Base-by-base conservation (phyloP, 108 stramenopile species). In the Stephanodiscus triporus region DNA sequence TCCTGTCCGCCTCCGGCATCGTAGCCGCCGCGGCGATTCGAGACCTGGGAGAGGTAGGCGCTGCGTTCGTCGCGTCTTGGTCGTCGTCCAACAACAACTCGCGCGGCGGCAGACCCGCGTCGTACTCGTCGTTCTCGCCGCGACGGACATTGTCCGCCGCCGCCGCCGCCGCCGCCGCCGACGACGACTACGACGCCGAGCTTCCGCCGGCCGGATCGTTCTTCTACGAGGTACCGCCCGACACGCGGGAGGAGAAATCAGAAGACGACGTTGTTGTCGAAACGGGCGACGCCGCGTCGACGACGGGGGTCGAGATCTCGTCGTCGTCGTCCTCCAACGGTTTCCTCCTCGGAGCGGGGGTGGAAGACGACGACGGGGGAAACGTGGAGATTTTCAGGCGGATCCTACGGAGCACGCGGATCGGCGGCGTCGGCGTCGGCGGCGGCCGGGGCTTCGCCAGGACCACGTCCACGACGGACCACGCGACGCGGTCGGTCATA, bases 191-290 rank as follows among this genome's bases (percentile, higher is more conserved):
- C 60, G 20, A 61, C n/a, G 40, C 51, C 9, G 50, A 80, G 14
- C 60, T 70, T 14, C 73, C 73, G 56, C 38, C 76, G 5, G 32
- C 82, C 9, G 82, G 82, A 23, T 79, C 82, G 38, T 83, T 83
- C 42, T 83, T 83, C 68, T 69, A 83, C 68, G 69, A 37, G 24
- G 78, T 83, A 0, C 82, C 82, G 14, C 51, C 77, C 11, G 13
- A 72, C 24, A 6, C 40, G 54, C n/a, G n/a, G n/a, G n/a, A n/a
- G 63, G 66, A 16, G 22, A 67, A 14, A 68, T 57, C 24, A 9
- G 24, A 16, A 19, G 43, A 59, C 16, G 64, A 58, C 63, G 62
- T 0, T 14, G 51, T 17, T 0, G 40, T 49, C 9, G 65, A 51
- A 19, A 29, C 47, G 13, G 51, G 40, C 29, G 57, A 50, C 17